These are phyloP conservation scores for Saturnispora saitoi DNA, from an alignment of 805 yeast species.

Conservation along the genomic window DNA sequence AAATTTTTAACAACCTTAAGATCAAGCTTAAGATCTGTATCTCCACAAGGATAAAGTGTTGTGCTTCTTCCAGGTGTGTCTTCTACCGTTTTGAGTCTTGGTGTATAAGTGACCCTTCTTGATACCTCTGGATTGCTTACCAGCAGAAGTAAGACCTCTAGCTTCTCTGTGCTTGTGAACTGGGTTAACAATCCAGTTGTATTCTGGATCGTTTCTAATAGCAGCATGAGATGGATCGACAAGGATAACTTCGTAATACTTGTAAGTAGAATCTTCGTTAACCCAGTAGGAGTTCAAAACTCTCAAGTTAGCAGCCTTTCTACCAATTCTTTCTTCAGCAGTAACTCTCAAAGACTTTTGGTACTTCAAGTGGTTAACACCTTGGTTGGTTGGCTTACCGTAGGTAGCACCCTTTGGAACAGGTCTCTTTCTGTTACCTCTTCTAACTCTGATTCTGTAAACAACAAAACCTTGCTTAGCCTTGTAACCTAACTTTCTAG, in stretches of 20 bases:
- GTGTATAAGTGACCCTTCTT: slow-evolving; percentile 99
- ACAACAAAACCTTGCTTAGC: slow-evolving; percentile 99
- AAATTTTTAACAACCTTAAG: background rate
- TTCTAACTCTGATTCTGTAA: slow-evolving; percentile 98
- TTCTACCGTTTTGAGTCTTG: slow-evolving; percentile 98
- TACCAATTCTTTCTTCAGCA: slow-evolving; percentile 99
- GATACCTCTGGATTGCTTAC: slow-evolving; percentile 99
- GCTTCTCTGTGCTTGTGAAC: slow-evolving; percentile 99
- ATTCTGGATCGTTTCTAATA: slow-evolving; percentile 95
- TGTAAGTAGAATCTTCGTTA: slow-evolving; percentile 99
- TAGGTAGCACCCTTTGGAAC: slow-evolving; percentile 99
- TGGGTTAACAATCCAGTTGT: slow-evolving; percentile 99
- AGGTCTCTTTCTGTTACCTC: slow-evolving; percentile 99
- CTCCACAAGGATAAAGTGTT: slow-evolving; percentile 99
- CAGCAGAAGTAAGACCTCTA: slow-evolving; percentile 97
- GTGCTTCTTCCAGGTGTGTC: slow-evolving; percentile 99
- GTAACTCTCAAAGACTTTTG: slow-evolving; percentile 96
- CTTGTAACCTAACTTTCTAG: slow-evolving; percentile 99
- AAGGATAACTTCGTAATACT: slow-evolving; percentile 96
- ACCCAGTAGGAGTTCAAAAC: slow-evolving; percentile 99
- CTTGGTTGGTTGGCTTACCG: slow-evolving; percentile 99
- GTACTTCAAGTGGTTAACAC: slow-evolving; percentile 98
- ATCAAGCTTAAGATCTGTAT: slow-evolving; percentile 70
- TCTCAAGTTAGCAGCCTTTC: slow-evolving; percentile 98
- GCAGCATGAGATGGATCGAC: slow-evolving; percentile 98